Evolutionary conservation across 371 early-diverging fungal genomes (phyloP), one percentile per base, ranked within the genome.

Genomic region (Phascolomyces articulosus): DNA sequence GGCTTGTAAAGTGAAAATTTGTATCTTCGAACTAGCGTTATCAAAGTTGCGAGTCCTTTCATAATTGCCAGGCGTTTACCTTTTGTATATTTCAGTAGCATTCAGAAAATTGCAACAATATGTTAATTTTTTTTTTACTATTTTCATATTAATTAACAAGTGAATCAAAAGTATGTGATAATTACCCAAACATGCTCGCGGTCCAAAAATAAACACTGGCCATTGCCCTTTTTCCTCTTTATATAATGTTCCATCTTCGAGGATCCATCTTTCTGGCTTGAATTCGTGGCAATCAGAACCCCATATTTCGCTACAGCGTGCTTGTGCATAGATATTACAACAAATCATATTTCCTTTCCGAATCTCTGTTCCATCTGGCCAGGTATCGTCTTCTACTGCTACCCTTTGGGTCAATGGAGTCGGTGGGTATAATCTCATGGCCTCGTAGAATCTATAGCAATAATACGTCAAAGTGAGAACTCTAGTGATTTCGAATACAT

Each of bases 291-390:
- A 86, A 60, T 89, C 83, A 3, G 71, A 63, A 8, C 90, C 89
- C 90, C 90, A 90, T 16, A 86, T 68, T 20, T 69, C 72, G 11
- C 76, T 72, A 20, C 73, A 67, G 10, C 88, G 81, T 2, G 85
- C 90, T 69, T 78, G 73, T 13, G 76, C 68, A 70, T 79, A 86
- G 7, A 83, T 71, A 31, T 72, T 34, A 85, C 84, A 89, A 9
- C 69, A 59, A 4, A 87, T 60, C 34, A 70, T 72, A 34, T 87
- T 85, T 1, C 87, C 87, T 57, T 83, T 82, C 44, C 77, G 74
- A 23, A 93, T 78, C 1, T 64, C 69, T 21, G 84, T 82, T 3
- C 92, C 90, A 59, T 90, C 89, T 0, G 93, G 93, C 65, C 89
- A 80, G 9, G 86, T 57, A 66, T 88, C 88, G 62, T 90, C 90